A percentile compares a stretch with the other conserved stretches of the same genome.
Evolutionary conservation across 306 rosid species (phyloP).

Genomic region (Cicer pinnatifidum): DNA sequence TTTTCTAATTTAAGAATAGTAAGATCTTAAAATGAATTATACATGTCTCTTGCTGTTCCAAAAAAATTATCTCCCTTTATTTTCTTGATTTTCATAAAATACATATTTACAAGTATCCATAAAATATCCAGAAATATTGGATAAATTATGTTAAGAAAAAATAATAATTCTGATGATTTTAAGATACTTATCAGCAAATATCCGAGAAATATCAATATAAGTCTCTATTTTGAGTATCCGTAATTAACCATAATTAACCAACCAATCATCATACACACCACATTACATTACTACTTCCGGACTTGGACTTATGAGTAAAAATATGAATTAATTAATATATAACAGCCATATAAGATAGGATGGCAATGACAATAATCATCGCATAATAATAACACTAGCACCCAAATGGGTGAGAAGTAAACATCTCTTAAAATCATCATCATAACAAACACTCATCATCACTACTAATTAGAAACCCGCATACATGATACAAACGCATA

Average conservation of each 20-base stretch:
- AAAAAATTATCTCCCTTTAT: too few species aligned
- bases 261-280: not conserved
- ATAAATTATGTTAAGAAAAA: too few species aligned
- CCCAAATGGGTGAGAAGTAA: conserved; percentile 47
- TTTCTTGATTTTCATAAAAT: too few species aligned
- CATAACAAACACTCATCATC: conserved; percentile 64
- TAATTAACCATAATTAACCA: not conserved
- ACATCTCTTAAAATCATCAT: conserved; percentile 50
- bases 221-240: too few species aligned
- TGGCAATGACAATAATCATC: conserved; percentile 32
- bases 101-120: too few species aligned
- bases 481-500: conserved; percentile 59
- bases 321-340: conserved; percentile 27
- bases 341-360: conserved; percentile 35
- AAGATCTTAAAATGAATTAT: too few species aligned
- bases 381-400: conserved; percentile 36
- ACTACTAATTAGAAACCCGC: conserved; percentile 50
- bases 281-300: not conserved
- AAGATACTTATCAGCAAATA: too few species aligned
- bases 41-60: too few species aligned
- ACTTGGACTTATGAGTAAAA: conserved; percentile 2
- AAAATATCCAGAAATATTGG: too few species aligned
- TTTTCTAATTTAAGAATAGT: too few species aligned
- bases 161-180: too few species aligned
- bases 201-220: too few species aligned